Percentiles rank a stretch among this genome's conserved stretches.
These are phyloP conservation scores for Suhomyces bribrorum DNA, from an alignment of 1,139 yeast genomes.

Conservation along the genomic window DNA sequence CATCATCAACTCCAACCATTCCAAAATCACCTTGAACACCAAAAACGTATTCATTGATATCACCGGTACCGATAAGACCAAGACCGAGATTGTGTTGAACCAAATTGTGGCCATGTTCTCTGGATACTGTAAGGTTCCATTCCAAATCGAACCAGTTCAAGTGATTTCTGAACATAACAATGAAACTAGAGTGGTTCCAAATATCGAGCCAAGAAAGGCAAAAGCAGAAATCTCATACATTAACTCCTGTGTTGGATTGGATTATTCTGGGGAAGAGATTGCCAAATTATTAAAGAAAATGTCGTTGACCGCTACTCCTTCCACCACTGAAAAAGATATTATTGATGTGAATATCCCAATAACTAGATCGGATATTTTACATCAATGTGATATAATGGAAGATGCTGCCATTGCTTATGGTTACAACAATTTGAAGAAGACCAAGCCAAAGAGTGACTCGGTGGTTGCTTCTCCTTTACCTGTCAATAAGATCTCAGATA, in stretches of 20 bases:
- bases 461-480: slow-evolving; percentile 88
- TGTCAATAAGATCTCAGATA: slow-evolving; percentile 87
- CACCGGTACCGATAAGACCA: slow-evolving; percentile 94
- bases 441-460: slow-evolving; percentile 78
- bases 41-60: slow-evolving; percentile 88
- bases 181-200: slow-evolving; percentile 76
- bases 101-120: slow-evolving; percentile 96
- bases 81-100: slow-evolving; percentile 86
- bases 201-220: slow-evolving; percentile 64
- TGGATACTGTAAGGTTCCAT: slow-evolving; percentile 74
- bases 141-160: slow-evolving; percentile 85
- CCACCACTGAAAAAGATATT: slow-evolving; percentile 48
- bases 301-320: slow-evolving; percentile 70
- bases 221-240: slow-evolving; percentile 82
- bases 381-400: slow-evolving; percentile 98
- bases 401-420: slow-evolving; percentile 98
- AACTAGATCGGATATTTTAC: slow-evolving; percentile 93
- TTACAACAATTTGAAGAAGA: slow-evolving; percentile 80
- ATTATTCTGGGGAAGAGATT: slow-evolving; percentile 69
- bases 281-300: slow-evolving; percentile 69
- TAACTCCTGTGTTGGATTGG: slow-evolving; percentile 87
- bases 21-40: slow-evolving; percentile 84
- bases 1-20: slow-evolving; percentile 88
- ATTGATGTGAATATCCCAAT: slow-evolving; percentile 81
- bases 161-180: slow-evolving; percentile 82